These are phyloP conservation scores for Caryopteris hybrid DNA, from an alignment of 305 asterid species.

Conservation along the genomic window DNA sequence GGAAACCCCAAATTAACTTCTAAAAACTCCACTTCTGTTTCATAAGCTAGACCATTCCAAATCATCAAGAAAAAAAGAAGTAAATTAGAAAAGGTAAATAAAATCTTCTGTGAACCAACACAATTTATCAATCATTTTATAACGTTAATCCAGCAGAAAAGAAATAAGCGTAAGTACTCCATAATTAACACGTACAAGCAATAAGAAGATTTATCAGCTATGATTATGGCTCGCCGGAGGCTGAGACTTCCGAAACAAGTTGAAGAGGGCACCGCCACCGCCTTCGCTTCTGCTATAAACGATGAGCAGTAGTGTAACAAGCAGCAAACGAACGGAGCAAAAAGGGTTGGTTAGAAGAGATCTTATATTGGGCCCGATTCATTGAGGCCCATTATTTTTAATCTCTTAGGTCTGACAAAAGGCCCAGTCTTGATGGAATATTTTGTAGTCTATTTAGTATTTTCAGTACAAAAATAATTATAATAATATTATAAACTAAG, in stretches of 20 bases:
- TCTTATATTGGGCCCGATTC: constrained; percentile 7
- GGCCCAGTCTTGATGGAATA: not conserved
- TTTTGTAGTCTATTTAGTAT: not conserved
- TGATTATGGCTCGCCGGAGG: not conserved
- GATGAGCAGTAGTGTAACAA: not conserved
- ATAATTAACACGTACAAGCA: not conserved
- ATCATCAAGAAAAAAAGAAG: not conserved
- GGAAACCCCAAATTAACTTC: not conserved
- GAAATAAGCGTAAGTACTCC: not conserved
- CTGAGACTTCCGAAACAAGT: not conserved
- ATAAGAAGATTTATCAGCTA: not conserved
- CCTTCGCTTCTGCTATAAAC: not conserved
- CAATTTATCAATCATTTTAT: not conserved
- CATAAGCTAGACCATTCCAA: not conserved
- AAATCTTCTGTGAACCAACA: not conserved
- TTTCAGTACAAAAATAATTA: no score
- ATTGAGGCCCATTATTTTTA: not conserved
- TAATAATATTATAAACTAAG: no score
- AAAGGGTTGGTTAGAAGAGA: not conserved
- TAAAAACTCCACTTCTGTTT: not conserved
- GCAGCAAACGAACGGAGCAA: not conserved
- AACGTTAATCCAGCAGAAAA: not conserved
- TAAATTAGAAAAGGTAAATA: not conserved
- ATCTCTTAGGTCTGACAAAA: not conserved
- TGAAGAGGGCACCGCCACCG: constrained; percentile 1